Evolutionary conservation across 352 stramenopile species (phyloP).

Genomic region (Phytophthora fragariae): DNA sequence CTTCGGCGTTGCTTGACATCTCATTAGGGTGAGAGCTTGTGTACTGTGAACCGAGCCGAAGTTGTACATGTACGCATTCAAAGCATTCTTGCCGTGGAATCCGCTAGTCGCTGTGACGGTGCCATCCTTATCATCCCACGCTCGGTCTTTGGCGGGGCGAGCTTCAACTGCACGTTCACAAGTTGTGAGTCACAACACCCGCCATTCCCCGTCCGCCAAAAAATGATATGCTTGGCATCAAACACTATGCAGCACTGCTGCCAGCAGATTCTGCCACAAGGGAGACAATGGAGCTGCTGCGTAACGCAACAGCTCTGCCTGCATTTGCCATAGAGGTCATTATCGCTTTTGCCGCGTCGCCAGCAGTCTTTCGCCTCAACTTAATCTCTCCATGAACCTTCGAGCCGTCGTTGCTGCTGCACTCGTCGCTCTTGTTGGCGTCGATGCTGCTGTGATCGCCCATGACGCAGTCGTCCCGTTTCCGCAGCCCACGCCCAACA

Average conservation of each 20-base stretch:
- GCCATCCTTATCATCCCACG: conserved; percentile 7
- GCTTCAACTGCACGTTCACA: background rate
- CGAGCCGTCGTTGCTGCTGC: background rate
- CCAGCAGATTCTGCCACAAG: background rate
- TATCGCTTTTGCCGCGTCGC: background rate
- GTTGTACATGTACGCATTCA: too few relatives aligned
- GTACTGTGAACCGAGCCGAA: too few relatives aligned
- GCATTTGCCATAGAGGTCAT: background rate
- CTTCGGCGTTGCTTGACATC: too few relatives aligned
- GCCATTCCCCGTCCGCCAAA: background rate
- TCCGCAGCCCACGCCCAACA: conserved; percentile 16
- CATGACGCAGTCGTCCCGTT: conserved; percentile 27
- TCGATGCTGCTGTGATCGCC: conserved; percentile 22
- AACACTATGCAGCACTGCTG: background rate
- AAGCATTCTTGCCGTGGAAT: background rate
- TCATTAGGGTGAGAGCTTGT: too few relatives aligned
- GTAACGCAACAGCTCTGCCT: background rate
- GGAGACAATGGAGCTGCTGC: background rate
- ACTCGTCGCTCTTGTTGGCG: background rate
- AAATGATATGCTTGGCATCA: background rate
- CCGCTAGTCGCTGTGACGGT: background rate
- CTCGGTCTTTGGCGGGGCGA: background rate
- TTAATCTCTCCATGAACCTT: conserved; percentile 5
- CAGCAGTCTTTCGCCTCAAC: too few relatives aligned
- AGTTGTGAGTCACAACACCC: background rate